Base-by-base conservation (phyloP, 2,329 filamentous ascomycete species). In the Sordariomycetes sp. region DNA sequence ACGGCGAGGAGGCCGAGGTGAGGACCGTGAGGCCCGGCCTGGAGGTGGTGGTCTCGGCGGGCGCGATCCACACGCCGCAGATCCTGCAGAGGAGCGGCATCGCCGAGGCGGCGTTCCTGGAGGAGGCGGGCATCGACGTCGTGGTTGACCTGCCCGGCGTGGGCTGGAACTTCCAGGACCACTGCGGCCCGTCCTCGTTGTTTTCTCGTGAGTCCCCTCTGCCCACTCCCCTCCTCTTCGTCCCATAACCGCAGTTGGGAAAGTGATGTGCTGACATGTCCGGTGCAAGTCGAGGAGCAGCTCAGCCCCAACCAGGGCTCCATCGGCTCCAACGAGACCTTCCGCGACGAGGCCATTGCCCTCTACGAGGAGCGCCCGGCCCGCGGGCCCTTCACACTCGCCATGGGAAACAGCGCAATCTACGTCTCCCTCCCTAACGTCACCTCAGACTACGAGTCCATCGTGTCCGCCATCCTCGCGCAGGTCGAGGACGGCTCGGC, bases 161-260 rank as follows among this genome's bases (percentile, higher is more conserved):
- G 16, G 82, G 82, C 43, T 75, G 70, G 16, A 83, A 84, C 66
- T 71, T 85, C 32, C 74, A 81, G 65, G 80, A 85, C 64, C 78
- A 78, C 12, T 78, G 78, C 63, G 79, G 64, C 37, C 51, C 62
- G 16, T 37, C 55, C 14, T 58, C 58, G 37, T 58, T 59, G 16
- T 62, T 62, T 25, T 56, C 59, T 8, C 56, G 61, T 63, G 59
- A 59, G 61, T 61, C 34, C 18, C 18, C 20, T 4, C 18, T n/a
- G 3, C 37, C 12, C 37, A 14, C 18, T 43, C 12, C 20, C 10
- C 4, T 50, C n/a, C 12, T 11, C 4, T 24, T 24, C 12, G n/a
- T 10, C 22, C 22, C 20, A 2, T 24, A 43, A 37, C 28, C 28
- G 28, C 28, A 48, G 12, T 10, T n/a, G 28, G 16, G 28, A 14